A percentile compares a stretch with the other conserved stretches of the same genome.
These are phyloP conservation scores for Trichophyton schoenleinii DNA, from an alignment of 2,329 filamentous ascomycete species.

Conservation along the genomic window DNA sequence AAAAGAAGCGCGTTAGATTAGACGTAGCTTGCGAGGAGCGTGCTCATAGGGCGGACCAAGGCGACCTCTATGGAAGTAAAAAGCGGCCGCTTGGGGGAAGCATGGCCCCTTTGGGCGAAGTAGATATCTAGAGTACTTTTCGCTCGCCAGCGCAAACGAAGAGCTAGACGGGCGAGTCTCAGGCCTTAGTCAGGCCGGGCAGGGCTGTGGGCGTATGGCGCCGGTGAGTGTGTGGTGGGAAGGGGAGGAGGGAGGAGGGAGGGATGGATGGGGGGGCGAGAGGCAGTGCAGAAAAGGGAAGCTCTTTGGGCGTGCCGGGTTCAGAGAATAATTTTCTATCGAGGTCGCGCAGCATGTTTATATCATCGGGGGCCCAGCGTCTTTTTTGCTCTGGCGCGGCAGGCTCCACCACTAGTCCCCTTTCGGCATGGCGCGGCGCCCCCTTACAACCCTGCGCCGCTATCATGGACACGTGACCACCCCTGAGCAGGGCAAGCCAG, in stretches of 20 bases:
- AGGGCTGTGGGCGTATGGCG: not conserved
- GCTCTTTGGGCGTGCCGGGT: slow-evolving; percentile 1
- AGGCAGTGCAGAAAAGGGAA: not conserved
- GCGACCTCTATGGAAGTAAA: not conserved
- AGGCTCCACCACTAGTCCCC: slow-evolving; percentile 22
- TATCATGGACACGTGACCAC: slow-evolving; percentile 11
- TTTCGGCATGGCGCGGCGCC: slow-evolving; percentile 18
- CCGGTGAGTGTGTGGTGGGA: not conserved
- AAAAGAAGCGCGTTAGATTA: not conserved
- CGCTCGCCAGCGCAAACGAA: not conserved
- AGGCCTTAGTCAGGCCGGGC: not conserved
- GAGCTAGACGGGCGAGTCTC: not conserved
- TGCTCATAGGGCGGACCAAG: not conserved
- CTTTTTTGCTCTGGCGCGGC: slow-evolving; percentile 28
- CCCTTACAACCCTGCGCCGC: slow-evolving; percentile 4
- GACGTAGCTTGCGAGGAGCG: not conserved
- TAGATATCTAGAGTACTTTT: not conserved
- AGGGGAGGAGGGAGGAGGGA: not conserved
- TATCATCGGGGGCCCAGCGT: slow-evolving; percentile 30
- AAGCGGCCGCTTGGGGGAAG: not conserved
- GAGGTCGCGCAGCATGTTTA: slow-evolving; percentile 37
- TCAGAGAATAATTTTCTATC: slow-evolving; percentile 15
- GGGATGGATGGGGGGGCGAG: not conserved
- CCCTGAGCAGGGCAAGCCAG: slow-evolving; percentile 1
- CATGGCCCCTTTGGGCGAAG: not conserved